Evolutionary conservation across 2,329 filamentous ascomycete genomes (phyloP), one percentile per base, ranked within the genome.

Genomic region (Shiraia sp.): DNA sequence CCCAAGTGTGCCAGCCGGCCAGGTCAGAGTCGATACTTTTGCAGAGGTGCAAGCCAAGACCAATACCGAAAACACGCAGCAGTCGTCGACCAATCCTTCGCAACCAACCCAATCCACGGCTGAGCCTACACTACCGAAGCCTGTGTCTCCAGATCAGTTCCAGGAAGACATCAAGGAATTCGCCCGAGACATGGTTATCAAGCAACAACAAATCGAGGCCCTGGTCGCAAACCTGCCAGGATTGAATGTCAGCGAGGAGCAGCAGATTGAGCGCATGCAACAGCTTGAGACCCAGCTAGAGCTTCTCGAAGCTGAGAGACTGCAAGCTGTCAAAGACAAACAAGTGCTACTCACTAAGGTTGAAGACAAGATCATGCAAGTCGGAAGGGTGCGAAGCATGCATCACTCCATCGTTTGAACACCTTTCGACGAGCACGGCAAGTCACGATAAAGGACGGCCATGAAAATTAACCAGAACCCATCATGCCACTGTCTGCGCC

Each of bases 141-240:
- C 61, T 6, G 42, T 44, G 40, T 49, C 37, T 0, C 45, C 52
- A 39, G 47, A 53, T 8, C 82, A 86, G 29, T 80, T 82, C 36
- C 88, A 79, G 40, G 79, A 80, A 3, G 81, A 85, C 32, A 79
- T 90, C 63, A 75, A 82, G 46, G 88, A 92, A 66, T 75, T 93
- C 38, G 86, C 87, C 26, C 80, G 81, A 48, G 88, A 92, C 63
- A 75, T 93, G 17, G 84, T 92, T 43, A 68, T 87, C 43, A 90
- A 91, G 61, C 86, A 90, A 58, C 87, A 91, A 71, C 87, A 92
- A 72, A 90, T 93, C 48, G 88, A 93, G 66, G 76, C 81, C 31
- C 73, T 93, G 33, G 87, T 92, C 43, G 86, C 83, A 12, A 81
- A 79, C 15, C 75, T 95, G 2, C 89, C 89, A 0, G 89, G 89